Evolutionary conservation across 257 asterid genomes (phyloP), one percentile per base, ranked within the genome.

Genomic region (Galeopsis tetrahit): DNA sequence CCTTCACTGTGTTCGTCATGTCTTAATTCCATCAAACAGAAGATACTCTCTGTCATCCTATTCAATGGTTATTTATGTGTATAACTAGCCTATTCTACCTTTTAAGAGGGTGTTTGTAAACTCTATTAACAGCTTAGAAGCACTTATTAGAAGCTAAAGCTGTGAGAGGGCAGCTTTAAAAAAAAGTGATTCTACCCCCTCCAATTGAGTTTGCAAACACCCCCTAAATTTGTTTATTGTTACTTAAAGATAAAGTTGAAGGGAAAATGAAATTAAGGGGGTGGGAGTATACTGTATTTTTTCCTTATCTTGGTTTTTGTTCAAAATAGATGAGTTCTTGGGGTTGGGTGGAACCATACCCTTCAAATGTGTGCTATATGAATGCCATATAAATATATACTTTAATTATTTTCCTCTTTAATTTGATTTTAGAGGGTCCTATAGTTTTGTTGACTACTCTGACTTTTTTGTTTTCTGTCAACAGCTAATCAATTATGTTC

Each of bases 281-380:
- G 28, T 1, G 28, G 28, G 28, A 21, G 28, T 21, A 21, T 21
- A 21, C 28, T 21, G 28, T 21, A 21, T 39, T 15, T 51, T 49
- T 4, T 14, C 31, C 32, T 11, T 10, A 14, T 15, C 58, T 44
- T 59, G 48, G 28, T 44, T 14, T 28, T 64, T 48, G 11, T 32
- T 14, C 39, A 28, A n/a, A 21, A 5, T 14, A 49, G 10, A 7
- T 46, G 2, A 46, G 4, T 38, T 38, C 40, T 73, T 68, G 28
- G 61, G 42, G 28, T 49, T n/a, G 57, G 28, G 57, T 75, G 13
- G 31, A 75, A 64, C 6, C 35, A 66, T 58, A 40, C 65, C 44
- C 44, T 48, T 28, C 33, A 63, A 51, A 31, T 11, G 21, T 11
- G 33, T 36, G 68, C 46, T 39, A 43, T 4, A 33, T 46, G 38